Conservation (phyloP, 257 asterid species). For the Solanum piurae region DNA sequence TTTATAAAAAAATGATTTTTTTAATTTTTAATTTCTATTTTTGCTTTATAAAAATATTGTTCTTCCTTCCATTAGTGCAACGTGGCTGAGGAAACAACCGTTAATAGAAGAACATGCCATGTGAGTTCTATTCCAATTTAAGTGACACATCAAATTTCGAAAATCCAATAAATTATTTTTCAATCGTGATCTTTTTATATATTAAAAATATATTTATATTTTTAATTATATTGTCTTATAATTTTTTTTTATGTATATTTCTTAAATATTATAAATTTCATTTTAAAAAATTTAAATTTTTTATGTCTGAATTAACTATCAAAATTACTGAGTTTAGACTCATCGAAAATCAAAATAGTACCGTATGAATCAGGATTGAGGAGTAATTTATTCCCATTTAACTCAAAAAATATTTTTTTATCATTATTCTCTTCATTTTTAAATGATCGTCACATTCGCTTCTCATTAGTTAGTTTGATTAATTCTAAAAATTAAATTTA, state of each 20-base stretch:
- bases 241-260: too few relatives aligned
- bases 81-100: background rate
- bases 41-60: background rate
- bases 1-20: background rate
- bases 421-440: background rate
- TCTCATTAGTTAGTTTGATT: fast-evolving
- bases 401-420: background rate
- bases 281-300: background rate
- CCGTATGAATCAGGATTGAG: background rate
- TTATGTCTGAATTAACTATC: background rate
- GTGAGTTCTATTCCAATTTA: background rate
- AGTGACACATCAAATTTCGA: background rate
- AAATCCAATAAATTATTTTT: background rate
- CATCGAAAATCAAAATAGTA: background rate
- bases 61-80: background rate
- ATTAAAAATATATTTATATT: background rate
- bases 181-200: background rate
- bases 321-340: background rate
- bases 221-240: background rate
- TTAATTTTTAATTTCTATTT: too few relatives aligned
- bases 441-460: background rate
- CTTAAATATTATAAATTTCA: background rate
- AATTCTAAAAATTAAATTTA: background rate
- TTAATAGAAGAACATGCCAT: background rate
- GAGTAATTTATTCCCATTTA: background rate